Percentiles rank a stretch among this genome's conserved stretches.
Conservation (phyloP, 2,329 filamentous ascomycete genomes). For the Capronia americana region DNA sequence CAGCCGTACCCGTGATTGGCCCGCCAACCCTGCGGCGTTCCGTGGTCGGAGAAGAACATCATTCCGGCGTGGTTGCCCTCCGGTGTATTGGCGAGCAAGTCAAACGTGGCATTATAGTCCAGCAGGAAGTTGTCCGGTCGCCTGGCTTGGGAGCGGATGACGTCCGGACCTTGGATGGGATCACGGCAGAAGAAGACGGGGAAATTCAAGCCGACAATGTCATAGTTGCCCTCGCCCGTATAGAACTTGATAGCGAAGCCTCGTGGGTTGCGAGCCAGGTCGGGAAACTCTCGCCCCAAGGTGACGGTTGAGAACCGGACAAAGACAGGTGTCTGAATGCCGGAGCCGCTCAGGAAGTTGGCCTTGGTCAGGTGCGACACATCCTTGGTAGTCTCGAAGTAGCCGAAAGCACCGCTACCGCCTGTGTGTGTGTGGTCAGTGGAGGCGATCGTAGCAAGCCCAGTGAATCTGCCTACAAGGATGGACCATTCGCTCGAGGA, state of each 20-base stretch:
- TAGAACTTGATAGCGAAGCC: conserved; percentile 82
- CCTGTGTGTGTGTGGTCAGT: neutral
- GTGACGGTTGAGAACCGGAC: conserved; percentile 79
- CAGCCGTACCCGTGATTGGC: conserved; percentile 90
- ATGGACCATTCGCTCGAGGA: conserved; percentile 50
- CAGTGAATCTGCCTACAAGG: conserved; percentile 34
- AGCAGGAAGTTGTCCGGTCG: conserved; percentile 74
- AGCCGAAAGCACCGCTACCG: conserved; percentile 37
- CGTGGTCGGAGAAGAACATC: conserved; percentile 76
- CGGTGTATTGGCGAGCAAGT: conserved; percentile 57
- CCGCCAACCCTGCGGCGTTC: conserved; percentile 74
- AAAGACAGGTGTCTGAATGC: conserved; percentile 70
- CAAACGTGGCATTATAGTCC: conserved; percentile 54
- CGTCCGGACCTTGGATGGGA: conserved; percentile 61
- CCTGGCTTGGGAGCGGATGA: conserved; percentile 66
- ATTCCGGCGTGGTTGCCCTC: conserved; percentile 54
- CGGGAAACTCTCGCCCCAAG: conserved; percentile 75
- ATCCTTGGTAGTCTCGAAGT: conserved; percentile 41
- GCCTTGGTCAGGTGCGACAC: conserved; percentile 56
- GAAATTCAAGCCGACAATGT: conserved; percentile 71
- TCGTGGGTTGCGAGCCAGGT: conserved; percentile 80
- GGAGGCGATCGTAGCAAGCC: neutral
- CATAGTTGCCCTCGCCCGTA: conserved; percentile 78
- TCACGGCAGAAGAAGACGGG: conserved; percentile 80
- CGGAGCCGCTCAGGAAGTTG: conserved; percentile 70